phyloP scores from a whole-genome alignment of 176 grass and related monocot genomes.

The Leersia perrieri region DNA sequence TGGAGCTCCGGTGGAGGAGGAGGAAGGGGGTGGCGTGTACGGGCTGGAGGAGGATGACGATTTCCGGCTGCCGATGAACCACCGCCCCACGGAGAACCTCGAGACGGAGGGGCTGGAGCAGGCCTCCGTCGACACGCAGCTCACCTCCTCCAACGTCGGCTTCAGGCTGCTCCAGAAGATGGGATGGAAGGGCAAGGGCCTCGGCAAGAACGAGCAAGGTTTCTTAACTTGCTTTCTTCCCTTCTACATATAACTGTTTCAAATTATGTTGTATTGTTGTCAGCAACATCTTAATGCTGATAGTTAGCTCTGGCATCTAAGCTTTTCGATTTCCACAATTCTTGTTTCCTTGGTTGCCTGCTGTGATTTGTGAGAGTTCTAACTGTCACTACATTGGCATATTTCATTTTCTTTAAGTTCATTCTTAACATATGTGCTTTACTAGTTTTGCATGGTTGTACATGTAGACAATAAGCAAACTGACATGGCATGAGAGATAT shows the following conservation, averaged over 20 bases:
- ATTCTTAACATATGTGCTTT: background rate
- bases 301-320: background rate
- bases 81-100: conserved; percentile 85
- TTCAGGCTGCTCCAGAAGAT: conserved; percentile 92
- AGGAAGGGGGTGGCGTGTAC: background rate
- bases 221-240: background rate
- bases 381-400: background rate
- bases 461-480: background rate
- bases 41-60: conserved; percentile 35
- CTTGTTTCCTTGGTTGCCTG: background rate
- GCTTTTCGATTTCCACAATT: background rate
- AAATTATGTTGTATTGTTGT: no score
- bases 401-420: background rate
- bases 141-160: conserved; percentile 76
- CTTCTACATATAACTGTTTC: no score
- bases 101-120: conserved; percentile 83
- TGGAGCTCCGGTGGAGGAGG: background rate
- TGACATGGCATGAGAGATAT: background rate
- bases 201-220: conserved; percentile 97
- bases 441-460: background rate
- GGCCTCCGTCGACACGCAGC: conserved; percentile 80
- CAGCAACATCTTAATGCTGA: background rate
- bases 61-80: conserved; percentile 73
- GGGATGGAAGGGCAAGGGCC: conserved; percentile 98
- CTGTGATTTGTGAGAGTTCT: background rate